Base-by-base conservation (phyloP, 2,329 filamentous ascomycete species). In the Fusarium burgessii region DNA sequence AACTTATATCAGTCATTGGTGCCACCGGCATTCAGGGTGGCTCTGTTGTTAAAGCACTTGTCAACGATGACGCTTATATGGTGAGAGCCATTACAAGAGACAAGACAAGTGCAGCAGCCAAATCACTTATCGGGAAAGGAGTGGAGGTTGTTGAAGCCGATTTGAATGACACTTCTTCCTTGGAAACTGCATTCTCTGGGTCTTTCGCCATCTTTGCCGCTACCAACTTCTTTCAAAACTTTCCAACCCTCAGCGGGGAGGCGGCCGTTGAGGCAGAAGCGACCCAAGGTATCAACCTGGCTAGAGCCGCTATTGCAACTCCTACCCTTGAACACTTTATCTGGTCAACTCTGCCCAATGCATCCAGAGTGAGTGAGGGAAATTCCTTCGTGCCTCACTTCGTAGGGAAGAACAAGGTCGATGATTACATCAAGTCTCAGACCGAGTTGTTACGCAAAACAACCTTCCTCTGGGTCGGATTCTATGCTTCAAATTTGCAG, bases 321-420 rank as follows among this genome's bases (percentile, higher is more conserved):
- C 17, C 71, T 0, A 80, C 81, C 0, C 77, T 86, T 2, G 74
- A 83, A 58, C 82, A 85, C 64, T 85, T 81, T 69, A 77, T 85
- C 58, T 85, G 83, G 82, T 83, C 80, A 11, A 85, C 84, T 1
- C 76, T 84, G 8, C 84, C 84, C 3, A 78, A 80, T 38, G 73
- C 77, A 8, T 72, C 68, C 36, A 70, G 62, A 15, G 74, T 80
- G 18, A 78, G 78, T 8, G 62, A 67, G 1, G 82, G 82, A 1
- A 78, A 79, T 50, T 61, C 74, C 5, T 38, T 73, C 7, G 77
- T 83, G 0, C 80, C 82, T 2, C 82, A 86, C 62, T 83, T 83
- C 64, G 82, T 81, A n/a, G 79, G 76, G 65, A 85, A 85, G 70
- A 79, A 79, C 27, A 74, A 75, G 3, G 77, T 84, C 9, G 82